Evolutionary conservation across 2,329 filamentous ascomycete species (phyloP).

Genomic region (Botrytis paeoniae): DNA sequence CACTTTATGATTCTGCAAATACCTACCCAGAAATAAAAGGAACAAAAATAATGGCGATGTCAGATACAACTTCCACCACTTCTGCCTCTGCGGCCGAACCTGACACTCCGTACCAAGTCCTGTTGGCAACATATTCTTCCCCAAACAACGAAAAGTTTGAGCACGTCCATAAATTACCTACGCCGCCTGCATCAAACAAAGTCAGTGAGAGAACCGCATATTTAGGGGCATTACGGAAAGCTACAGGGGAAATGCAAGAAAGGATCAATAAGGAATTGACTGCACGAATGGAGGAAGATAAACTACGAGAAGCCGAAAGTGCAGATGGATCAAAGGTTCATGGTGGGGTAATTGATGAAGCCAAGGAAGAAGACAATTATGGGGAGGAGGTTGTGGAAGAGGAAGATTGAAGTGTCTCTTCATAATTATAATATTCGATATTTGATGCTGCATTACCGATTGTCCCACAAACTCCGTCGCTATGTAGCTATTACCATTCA

Average conservation of each 20-base stretch:
- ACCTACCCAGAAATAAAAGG: neutral
- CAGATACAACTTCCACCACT: conserved; percentile 14
- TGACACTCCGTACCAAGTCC: conserved; percentile 12
- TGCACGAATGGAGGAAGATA: conserved; percentile 70
- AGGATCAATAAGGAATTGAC: conserved; percentile 70
- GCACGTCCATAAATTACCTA: conserved; percentile 40
- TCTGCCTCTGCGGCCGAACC: neutral
- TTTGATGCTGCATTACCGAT: conserved; percentile 21
- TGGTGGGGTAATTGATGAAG: conserved; percentile 47
- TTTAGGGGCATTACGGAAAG: conserved; percentile 56
- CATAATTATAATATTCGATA: conserved; percentile 16
- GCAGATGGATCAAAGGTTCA: conserved; percentile 36
- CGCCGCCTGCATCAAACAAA: conserved; percentile 40
- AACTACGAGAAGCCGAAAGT: conserved; percentile 45
- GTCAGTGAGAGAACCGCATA: conserved; percentile 55
- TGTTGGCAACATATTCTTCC: conserved; percentile 52
- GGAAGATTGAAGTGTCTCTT: conserved; percentile 45
- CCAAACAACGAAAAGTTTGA: conserved; percentile 49
- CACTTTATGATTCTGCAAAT: neutral
- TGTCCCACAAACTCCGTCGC: conserved; percentile 28
- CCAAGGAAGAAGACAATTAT: conserved; percentile 72
- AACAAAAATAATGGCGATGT: neutral
- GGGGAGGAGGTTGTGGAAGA: conserved; percentile 76
- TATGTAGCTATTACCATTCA: conserved; percentile 28
- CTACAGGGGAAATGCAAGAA: conserved; percentile 59